These are phyloP conservation scores for Carallia pectinifolia DNA, from an alignment of 345 rosid genomes.

Conservation along the genomic window DNA sequence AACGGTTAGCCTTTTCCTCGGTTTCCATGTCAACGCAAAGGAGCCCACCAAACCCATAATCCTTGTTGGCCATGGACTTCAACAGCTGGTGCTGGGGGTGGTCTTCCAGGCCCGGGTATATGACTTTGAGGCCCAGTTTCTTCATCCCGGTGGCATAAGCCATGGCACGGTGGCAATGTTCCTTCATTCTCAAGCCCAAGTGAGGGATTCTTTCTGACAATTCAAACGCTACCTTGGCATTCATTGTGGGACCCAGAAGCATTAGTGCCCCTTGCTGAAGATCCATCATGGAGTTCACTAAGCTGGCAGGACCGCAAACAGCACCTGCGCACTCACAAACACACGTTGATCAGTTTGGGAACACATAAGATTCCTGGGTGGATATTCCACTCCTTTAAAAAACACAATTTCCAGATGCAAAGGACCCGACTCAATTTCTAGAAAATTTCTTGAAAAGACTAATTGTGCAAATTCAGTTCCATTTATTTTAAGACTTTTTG, in stretches of 20 bases:
- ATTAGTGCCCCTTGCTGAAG: slow-evolving; percentile 82
- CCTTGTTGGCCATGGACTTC: slow-evolving; percentile 57
- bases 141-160: slow-evolving; percentile 64
- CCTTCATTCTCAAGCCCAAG: slow-evolving; percentile 76
- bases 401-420: no score
- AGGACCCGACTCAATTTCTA: no score
- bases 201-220: slow-evolving; percentile 88
- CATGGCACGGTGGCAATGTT: slow-evolving; percentile 74
- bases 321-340: slow-evolving; percentile 49
- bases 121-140: slow-evolving; percentile 67
- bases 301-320: slow-evolving; percentile 74
- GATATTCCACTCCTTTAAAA: no score
- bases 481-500: no score
- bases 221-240: slow-evolving; percentile 88
- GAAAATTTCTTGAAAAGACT: no score
- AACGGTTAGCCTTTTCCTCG: slow-evolving; percentile 72
- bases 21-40: slow-evolving; percentile 82
- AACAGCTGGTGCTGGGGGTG: slow-evolving; percentile 76
- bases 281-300: slow-evolving; percentile 94
- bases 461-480: no score
- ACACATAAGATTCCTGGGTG: background rate
- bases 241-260: slow-evolving; percentile 98
- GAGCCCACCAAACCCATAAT: slow-evolving; percentile 83
- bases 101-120: slow-evolving; percentile 80
- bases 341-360: background rate